phyloP scores from a whole-genome alignment of 352 stramenopile genomes.

The Globisporangium nodosum region DNA sequence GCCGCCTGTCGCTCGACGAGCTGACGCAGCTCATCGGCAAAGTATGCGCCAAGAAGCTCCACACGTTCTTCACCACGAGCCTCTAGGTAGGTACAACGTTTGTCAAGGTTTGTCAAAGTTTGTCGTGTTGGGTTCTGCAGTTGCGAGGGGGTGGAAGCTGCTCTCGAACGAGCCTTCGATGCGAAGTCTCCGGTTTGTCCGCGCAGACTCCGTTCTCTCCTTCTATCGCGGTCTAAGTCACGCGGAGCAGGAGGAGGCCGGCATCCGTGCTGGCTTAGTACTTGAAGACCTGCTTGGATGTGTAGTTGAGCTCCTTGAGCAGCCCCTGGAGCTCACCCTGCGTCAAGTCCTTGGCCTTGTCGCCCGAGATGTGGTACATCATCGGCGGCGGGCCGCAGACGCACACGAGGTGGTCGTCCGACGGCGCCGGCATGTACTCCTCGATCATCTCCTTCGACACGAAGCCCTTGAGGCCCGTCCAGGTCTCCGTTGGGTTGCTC shows the following conservation, averaged over 20 bases:
- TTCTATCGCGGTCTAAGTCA: neutral
- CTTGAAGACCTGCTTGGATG: conserved; percentile 78
- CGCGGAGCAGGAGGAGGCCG: neutral
- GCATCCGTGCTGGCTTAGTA: conserved; percentile 35
- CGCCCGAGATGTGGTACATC: conserved; percentile 87
- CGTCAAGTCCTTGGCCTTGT: conserved; percentile 81
- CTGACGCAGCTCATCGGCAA: conserved; percentile 69
- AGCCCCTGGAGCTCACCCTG: conserved; percentile 83
- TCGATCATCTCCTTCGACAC: conserved; percentile 84
- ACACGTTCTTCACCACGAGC: conserved; percentile 73
- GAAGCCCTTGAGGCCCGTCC: conserved; percentile 65
- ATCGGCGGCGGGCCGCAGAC: conserved; percentile 87
- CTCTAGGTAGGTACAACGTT: conserved; percentile 19
- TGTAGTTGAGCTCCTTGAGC: conserved; percentile 82
- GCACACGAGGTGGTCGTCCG: conserved; percentile 77
- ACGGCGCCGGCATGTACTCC: conserved; percentile 70
- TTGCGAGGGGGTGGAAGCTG: no score
- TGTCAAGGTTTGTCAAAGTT: neutral
- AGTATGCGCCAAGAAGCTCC: conserved; percentile 68
- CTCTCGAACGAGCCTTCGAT: neutral
- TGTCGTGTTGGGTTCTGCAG: neutral
- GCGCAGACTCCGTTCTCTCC: neutral
- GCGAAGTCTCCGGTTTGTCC: conserved; percentile 4
- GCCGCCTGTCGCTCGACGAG: conserved; percentile 47
- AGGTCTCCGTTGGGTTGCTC: conserved; percentile 59